Percentiles rank a stretch among this genome's conserved stretches.
These are phyloP conservation scores for Pachyrhizus erosus DNA, from an alignment of 306 rosid species.

Conservation along the genomic window DNA sequence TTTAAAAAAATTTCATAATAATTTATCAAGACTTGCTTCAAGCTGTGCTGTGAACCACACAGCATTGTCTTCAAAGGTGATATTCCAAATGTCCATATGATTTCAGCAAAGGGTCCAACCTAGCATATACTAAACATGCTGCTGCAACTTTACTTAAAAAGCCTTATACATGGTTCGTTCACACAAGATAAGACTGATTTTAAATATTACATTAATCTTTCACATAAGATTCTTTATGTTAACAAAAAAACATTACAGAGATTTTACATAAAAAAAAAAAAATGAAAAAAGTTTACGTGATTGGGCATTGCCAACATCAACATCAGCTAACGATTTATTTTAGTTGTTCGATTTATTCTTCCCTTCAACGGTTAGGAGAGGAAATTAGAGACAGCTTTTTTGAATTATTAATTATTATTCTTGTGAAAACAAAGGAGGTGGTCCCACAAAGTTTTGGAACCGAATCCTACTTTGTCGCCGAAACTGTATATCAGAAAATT, in stretches of 20 bases:
- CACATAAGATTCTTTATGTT: not conserved
- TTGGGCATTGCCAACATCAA: too few species aligned
- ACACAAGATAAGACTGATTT: not conserved
- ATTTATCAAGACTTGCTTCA: not conserved
- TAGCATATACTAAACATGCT: slow-evolving; percentile 11
- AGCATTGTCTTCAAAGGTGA: not conserved
- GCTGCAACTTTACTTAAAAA: not conserved
- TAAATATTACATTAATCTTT: too few species aligned
- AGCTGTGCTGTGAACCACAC: slow-evolving; percentile 12
- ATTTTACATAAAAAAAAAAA: too few species aligned
- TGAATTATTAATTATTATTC: not conserved
- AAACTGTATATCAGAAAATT: not conserved
- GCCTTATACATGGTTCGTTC: not conserved
- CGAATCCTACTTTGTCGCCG: slow-evolving; percentile 5
- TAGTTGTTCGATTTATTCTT: not conserved
- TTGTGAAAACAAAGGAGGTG: slow-evolving; percentile 5
- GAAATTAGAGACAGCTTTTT: not conserved
- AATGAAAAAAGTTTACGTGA: too few species aligned
- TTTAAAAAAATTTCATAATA: slow-evolving; percentile 8
- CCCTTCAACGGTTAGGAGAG: slow-evolving; percentile 31
- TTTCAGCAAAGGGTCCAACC: slow-evolving; percentile 24
- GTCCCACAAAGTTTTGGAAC: slow-evolving; percentile 17
- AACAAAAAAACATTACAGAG: too few species aligned
- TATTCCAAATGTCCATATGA: not conserved
- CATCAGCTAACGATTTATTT: not conserved